phyloP scores from a whole-genome alignment of 2,329 filamentous ascomycete species.

The Ophiostoma populinum region DNA sequence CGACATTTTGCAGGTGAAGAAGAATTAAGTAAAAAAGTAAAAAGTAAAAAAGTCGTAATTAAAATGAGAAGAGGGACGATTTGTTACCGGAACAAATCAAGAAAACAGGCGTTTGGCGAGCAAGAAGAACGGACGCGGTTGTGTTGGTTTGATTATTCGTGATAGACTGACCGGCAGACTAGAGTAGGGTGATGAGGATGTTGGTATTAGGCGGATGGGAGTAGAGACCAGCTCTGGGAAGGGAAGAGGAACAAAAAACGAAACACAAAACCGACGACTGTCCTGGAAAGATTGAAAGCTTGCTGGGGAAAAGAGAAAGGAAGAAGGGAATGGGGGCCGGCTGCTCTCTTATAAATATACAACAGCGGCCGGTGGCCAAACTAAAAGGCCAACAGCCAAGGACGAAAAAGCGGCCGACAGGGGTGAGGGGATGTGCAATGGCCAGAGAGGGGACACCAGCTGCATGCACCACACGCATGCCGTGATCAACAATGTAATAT shows the following conservation, averaged over 20 bases:
- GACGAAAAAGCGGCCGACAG: too few relatives aligned
- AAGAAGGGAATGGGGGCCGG: slow-evolving; percentile 20
- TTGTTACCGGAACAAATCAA: slow-evolving; percentile 17
- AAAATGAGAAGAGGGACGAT: slow-evolving; percentile 1
- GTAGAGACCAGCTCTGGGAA: slow-evolving; percentile 22
- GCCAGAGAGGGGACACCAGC: too few relatives aligned
- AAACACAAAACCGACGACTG: slow-evolving; percentile 34
- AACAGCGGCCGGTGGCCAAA: too few relatives aligned
- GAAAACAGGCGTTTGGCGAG: slow-evolving; percentile 11
- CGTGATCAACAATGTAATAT: too few relatives aligned
- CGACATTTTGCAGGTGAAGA: slow-evolving; percentile 48
- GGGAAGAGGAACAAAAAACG: slow-evolving; percentile 28
- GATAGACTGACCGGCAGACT: slow-evolving; percentile 11
- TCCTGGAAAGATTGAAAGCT: slow-evolving; percentile 39
- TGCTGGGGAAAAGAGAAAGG: slow-evolving; percentile 44
- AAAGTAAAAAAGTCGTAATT: background rate
- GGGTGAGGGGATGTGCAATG: too few relatives aligned
- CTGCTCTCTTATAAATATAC: too few relatives aligned
- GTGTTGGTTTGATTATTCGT: slow-evolving; percentile 6
- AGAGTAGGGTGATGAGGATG: slow-evolving; percentile 3
- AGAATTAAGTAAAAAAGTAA: slow-evolving; percentile 15
- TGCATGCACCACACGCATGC: too few relatives aligned
- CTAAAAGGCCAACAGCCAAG: too few relatives aligned
- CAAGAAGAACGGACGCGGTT: slow-evolving; percentile 14
- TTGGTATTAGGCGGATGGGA: slow-evolving; percentile 4